Conservation (phyloP, 2,329 filamentous ascomycete genomes). For the Hypoxylon sp. region DNA sequence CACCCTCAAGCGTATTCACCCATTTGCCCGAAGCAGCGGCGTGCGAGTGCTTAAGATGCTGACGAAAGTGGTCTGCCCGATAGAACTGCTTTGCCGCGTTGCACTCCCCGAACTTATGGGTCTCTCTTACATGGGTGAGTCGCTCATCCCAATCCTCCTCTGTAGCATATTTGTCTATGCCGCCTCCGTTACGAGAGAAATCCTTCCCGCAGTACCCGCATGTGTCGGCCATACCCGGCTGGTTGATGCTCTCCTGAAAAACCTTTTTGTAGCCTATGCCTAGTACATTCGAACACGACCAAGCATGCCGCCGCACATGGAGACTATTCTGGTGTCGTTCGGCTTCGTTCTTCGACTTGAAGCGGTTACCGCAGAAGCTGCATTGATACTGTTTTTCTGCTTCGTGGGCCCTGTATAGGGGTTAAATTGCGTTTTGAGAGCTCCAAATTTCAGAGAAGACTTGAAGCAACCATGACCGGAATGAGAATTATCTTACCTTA, state of each 20-base stretch:
- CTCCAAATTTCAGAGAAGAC: background rate
- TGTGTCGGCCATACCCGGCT: conserved; percentile 30
- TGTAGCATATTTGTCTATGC: conserved; percentile 5
- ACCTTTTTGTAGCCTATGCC: conserved; percentile 16
- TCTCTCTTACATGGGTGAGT: conserved; percentile 29
- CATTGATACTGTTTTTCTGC: conserved; percentile 40
- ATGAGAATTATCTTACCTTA: conserved; percentile 28
- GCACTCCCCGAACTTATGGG: conserved; percentile 41
- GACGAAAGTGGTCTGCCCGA: conserved; percentile 45
- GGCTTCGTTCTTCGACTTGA: conserved; percentile 45
- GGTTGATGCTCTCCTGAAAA: conserved; percentile 41
- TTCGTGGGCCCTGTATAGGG: conserved; percentile 32
- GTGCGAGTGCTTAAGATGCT: conserved; percentile 45
- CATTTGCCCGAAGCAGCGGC: conserved; percentile 33
- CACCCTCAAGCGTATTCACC: conserved; percentile 35
- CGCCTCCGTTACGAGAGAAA: conserved; percentile 36
- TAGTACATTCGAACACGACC: conserved; percentile 38
- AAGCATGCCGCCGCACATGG: conserved; percentile 39
- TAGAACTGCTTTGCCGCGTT: conserved; percentile 41
- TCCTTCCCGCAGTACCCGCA: conserved; percentile 44
- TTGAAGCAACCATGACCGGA: background rate
- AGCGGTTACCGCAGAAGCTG: conserved; percentile 40
- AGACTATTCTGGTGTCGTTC: conserved; percentile 43
- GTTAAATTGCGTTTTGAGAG: conserved; percentile 5
- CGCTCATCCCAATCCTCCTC: conserved; percentile 33